These are phyloP conservation scores for Wickerhamomyces strasburgensis DNA, from an alignment of 805 yeast genomes.

Conservation along the genomic window DNA sequence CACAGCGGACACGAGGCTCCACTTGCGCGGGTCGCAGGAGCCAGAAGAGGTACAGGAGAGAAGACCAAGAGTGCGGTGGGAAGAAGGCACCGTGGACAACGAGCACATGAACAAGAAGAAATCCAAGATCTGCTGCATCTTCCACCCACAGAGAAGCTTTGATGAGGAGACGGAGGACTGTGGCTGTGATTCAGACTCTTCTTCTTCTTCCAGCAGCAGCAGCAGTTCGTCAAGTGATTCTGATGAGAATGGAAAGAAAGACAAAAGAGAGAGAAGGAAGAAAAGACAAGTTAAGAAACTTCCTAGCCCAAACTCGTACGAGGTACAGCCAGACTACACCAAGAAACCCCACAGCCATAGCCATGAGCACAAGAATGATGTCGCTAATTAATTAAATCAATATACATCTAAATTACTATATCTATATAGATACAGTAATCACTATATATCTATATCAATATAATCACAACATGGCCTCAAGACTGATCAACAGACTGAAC, in stretches of 20 bases:
- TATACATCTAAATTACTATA: too few relatives aligned
- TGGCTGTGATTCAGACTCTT: slow-evolving; percentile 29
- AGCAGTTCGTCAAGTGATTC: slow-evolving; percentile 34
- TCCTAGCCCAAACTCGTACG: slow-evolving; percentile 78
- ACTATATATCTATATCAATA: not conserved
- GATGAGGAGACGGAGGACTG: slow-evolving; percentile 37
- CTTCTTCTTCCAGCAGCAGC: slow-evolving; percentile 21
- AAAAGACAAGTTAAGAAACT: slow-evolving; percentile 25
- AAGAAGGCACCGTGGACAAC: slow-evolving; percentile 82
- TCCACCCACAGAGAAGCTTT: slow-evolving; percentile 66
- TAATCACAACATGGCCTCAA: slow-evolving; percentile 42
- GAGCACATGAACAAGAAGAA: slow-evolving; percentile 86
- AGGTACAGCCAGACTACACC: slow-evolving; percentile 68
- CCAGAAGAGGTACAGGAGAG: slow-evolving; percentile 13
- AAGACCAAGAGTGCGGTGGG: slow-evolving; percentile 69
- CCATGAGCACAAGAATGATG: slow-evolving; percentile 3
- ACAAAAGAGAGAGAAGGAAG: slow-evolving; percentile 31
- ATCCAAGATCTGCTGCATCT: slow-evolving; percentile 85
- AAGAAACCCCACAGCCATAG: slow-evolving; percentile 16
- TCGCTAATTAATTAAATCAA: too few relatives aligned
- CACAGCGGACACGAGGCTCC: slow-evolving; percentile 9
- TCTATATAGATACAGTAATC: not conserved
- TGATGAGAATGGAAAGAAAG: slow-evolving; percentile 25
- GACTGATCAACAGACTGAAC: slow-evolving; percentile 60
- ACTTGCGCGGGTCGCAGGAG: slow-evolving; percentile 18